Conservation (phyloP, 495 filamentous ascomycete species). For the Endocarpon pusillum region DNA sequence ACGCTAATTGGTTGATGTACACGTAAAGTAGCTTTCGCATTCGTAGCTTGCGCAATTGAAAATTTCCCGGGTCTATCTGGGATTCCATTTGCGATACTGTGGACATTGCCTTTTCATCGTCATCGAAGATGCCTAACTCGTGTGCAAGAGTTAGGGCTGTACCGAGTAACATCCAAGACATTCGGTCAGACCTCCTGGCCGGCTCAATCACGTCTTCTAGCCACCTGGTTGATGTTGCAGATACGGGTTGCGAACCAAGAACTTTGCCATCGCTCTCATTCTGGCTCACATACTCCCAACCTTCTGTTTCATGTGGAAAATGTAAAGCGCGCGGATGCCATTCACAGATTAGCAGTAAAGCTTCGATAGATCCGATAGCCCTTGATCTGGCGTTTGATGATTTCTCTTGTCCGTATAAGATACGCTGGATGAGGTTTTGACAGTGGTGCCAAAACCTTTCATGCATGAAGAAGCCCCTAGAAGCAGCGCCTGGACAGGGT, state of each 20-base stretch:
- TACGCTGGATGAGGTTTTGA: constrained; percentile 31
- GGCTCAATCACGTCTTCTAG: constrained; percentile 34
- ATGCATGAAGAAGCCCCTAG: constrained; percentile 37
- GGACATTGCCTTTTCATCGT: constrained; percentile 15
- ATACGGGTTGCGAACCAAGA: constrained; percentile 6
- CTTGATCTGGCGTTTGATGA: constrained; percentile 25
- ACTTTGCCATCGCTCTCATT: constrained; percentile 8
- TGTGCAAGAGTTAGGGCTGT: constrained; percentile 33
- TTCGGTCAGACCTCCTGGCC: constrained; percentile 34
- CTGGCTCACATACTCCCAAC: constrained; percentile 28
- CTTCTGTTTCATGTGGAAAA: constrained; percentile 34
- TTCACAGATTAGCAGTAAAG: constrained; percentile 34
- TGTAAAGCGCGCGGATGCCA: constrained; percentile 38
- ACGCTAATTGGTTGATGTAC: constrained; percentile 35
- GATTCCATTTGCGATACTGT: constrained; percentile 12
- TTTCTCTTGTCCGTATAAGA: constrained; percentile 35
- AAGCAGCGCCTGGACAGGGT: constrained; percentile 32
- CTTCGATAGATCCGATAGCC: constrained; percentile 34
- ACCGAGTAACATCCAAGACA: constrained; percentile 39
- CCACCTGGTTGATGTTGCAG: constrained; percentile 20
- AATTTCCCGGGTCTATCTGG: constrained; percentile 19
- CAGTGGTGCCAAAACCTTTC: constrained; percentile 37
- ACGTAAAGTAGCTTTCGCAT: constrained; percentile 32
- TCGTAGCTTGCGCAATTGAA: constrained; percentile 24
- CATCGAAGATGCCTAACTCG: constrained; percentile 33